Percentiles rank a stretch among this genome's conserved stretches.
Evolutionary conservation across 306 rosid species (phyloP).

Genomic region (Castanopsis chinensis): DNA sequence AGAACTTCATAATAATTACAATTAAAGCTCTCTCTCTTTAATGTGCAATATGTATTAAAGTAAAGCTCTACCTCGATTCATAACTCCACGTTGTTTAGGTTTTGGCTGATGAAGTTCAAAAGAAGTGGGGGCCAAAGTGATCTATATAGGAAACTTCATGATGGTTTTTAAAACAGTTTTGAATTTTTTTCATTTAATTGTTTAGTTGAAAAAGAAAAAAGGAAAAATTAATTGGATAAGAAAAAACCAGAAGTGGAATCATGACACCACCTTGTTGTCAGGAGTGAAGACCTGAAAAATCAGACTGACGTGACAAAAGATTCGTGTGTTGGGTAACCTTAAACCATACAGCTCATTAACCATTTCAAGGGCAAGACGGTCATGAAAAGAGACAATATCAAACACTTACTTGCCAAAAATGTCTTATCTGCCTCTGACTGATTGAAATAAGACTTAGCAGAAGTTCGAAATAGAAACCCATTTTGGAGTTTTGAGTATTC

Average conservation of each 20-base stretch:
- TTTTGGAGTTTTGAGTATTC: background rate
- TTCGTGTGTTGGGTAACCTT: conserved; percentile 8
- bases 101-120: too few species aligned
- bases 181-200: too few species aligned
- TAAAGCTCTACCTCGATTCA: too few species aligned
- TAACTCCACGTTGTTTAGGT: too few species aligned
- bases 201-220: background rate
- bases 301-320: conserved; percentile 40
- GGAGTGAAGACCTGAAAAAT: conserved; percentile 30
- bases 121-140: too few species aligned
- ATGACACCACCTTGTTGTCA: conserved; percentile 25
- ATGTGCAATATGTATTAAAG: too few species aligned
- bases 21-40: too few species aligned
- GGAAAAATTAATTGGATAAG: background rate
- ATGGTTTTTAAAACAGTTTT: too few species aligned
- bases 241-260: conserved; percentile 14
- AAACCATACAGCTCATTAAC: conserved; percentile 5
- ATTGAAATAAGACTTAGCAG: background rate
- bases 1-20: too few species aligned
- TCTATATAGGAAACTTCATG: too few species aligned
- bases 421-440: background rate
- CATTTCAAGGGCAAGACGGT: background rate
- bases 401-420: background rate
- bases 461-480: background rate
- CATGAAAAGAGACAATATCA: background rate